Evolutionary conservation across 2,329 filamentous ascomycete genomes (phyloP).

Genomic region (Paraphoma sp.): DNA sequence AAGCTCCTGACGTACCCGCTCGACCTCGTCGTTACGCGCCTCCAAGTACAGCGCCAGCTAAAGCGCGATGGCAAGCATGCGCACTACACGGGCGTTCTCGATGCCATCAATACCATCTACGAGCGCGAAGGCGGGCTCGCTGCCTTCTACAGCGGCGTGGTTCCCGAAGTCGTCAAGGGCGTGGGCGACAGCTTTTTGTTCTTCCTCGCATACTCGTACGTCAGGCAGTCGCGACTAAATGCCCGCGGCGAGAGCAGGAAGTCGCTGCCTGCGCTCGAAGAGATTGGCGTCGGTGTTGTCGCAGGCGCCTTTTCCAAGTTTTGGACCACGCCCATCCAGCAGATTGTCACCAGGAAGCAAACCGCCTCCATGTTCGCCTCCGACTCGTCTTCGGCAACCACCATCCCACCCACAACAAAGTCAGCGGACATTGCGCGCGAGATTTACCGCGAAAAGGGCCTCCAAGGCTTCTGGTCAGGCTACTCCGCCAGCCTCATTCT

Average conservation of each 20-base stretch:
- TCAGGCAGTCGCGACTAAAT: conserved; percentile 54
- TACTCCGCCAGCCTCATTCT: conserved; percentile 82
- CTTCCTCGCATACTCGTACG: conserved; percentile 78
- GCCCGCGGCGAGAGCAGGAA: conserved; percentile 21
- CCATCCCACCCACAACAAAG: conserved; percentile 40
- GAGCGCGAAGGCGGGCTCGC: conserved; percentile 70
- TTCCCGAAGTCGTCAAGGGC: conserved; percentile 54
- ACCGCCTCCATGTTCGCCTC: conserved; percentile 63
- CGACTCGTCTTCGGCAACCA: conserved; percentile 24
- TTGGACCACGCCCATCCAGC: conserved; percentile 80
- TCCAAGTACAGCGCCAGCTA: conserved; percentile 77
- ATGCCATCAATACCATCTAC: conserved; percentile 76
- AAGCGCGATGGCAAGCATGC: conserved; percentile 47
- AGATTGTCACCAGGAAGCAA: conserved; percentile 83
- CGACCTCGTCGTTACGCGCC: conserved; percentile 78
- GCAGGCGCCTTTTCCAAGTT: conserved; percentile 78
- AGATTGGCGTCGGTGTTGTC: conserved; percentile 74
- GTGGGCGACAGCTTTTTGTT: conserved; percentile 80
- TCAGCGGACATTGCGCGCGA: conserved; percentile 65
- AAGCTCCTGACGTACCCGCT: conserved; percentile 82
- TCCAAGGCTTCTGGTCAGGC: conserved; percentile 83
- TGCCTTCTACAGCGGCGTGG: conserved; percentile 67
- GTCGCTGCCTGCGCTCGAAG: conserved; percentile 69
- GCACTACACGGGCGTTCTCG: conserved; percentile 70
- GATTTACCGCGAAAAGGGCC: conserved; percentile 73